phyloP scores from a whole-genome alignment of 805 yeast genomes.

The Naumovozyma baii region DNA sequence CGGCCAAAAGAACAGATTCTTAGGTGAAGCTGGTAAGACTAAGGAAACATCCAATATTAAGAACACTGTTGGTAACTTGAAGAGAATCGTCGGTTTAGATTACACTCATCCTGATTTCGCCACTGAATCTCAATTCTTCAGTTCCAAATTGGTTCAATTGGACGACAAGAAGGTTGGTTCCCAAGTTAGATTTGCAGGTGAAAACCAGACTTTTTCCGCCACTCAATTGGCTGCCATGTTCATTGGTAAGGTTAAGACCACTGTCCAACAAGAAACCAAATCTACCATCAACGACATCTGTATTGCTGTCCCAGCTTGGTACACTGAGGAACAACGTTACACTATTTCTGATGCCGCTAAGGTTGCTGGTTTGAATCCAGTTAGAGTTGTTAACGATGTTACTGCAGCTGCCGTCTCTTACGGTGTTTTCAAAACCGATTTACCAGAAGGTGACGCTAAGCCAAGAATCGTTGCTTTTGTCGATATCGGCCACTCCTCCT shows the following conservation, averaged over 20 bases:
- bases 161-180: conserved; percentile 68
- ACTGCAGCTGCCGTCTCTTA: conserved; percentile 98
- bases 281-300: conserved; percentile 71
- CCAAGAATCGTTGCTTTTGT: conserved; percentile 83
- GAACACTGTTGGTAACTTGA: conserved; percentile 89
- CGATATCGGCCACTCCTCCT: conserved; percentile 94
- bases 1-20: conserved; percentile 75
- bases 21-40: conserved; percentile 91
- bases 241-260: conserved; percentile 78
- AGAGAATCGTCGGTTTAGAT: conserved; percentile 79
- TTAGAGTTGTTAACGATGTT: conserved; percentile 90
- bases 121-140: conserved; percentile 62
- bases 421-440: conserved; percentile 93
- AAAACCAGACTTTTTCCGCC: conserved; percentile 67
- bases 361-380: conserved; percentile 94
- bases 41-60: conserved; percentile 93
- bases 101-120: conserved; percentile 58
- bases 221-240: conserved; percentile 92
- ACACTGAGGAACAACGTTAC: conserved; percentile 90
- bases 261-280: conserved; percentile 70
- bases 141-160: conserved; percentile 59
- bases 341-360: conserved; percentile 90
- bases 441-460: conserved; percentile 72
- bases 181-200: conserved; percentile 75
- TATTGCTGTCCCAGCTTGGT: conserved; percentile 94